Percentiles rank a stretch among this genome's conserved stretches.
These are phyloP conservation scores for Quercus parvula DNA, from an alignment of 306 rosid species.

Conservation along the genomic window DNA sequence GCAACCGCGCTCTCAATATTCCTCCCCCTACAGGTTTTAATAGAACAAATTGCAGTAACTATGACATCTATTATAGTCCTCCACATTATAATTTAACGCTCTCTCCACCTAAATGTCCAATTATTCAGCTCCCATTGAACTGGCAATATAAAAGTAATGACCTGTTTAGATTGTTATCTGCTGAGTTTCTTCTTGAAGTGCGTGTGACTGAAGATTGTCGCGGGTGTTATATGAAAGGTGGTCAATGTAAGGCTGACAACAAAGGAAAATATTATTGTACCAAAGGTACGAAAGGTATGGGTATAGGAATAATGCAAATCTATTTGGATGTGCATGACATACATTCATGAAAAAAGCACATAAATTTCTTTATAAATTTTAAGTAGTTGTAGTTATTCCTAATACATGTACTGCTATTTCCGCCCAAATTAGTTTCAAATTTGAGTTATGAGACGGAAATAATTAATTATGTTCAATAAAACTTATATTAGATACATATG, in stretches of 20 bases:
- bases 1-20: not conserved
- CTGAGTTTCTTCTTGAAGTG: not conserved
- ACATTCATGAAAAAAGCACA: too few relatives aligned
- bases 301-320: not conserved
- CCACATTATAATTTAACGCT: accelerated
- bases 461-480: not conserved
- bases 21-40: not conserved
- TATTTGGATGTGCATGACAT: too few relatives aligned
- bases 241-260: not conserved
- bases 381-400: too few relatives aligned
- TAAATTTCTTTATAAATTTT: too few relatives aligned
- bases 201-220: not conserved
- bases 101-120: slow-evolving; percentile 13
- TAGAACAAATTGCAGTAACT: not conserved
- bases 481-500: not conserved
- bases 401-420: too few relatives aligned
- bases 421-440: too few relatives aligned
- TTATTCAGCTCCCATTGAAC: slow-evolving; percentile 23
- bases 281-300: not conserved
- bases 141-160: accelerated
- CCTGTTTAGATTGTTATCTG: not conserved
- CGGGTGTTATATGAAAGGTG: accelerated
- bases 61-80: not conserved
- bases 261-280: slow-evolving; percentile 5
- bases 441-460: not conserved